These are phyloP conservation scores for Sherardia arvensis DNA, from an alignment of 257 asterid species.

Conservation along the genomic window DNA sequence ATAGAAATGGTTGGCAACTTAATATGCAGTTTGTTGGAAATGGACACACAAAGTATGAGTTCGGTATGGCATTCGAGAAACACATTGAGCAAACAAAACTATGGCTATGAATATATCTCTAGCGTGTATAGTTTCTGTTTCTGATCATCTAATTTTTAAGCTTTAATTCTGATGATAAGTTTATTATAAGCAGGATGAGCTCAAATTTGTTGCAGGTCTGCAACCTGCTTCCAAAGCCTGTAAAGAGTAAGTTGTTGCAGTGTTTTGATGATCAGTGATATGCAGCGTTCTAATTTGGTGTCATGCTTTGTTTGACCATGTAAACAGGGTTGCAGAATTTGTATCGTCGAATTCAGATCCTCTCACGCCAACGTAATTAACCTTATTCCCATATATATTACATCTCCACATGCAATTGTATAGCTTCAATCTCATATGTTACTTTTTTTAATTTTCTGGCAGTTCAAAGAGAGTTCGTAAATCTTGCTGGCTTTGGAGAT, in stretches of 20 bases:
- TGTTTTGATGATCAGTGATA: not conserved
- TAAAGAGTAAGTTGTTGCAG: constrained; percentile 52
- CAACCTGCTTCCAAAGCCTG: constrained; percentile 63
- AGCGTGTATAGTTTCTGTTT: not conserved
- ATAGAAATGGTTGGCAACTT: not conserved
- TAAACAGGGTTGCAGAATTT: constrained; percentile 56
- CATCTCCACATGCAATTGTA: not conserved
- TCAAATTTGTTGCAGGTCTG: constrained; percentile 56
- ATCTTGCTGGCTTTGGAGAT: constrained; percentile 57
- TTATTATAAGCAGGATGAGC: constrained; percentile 54
- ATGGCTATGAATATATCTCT: not conserved
- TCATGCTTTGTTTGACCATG: not conserved
- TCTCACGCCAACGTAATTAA: constrained; percentile 57
- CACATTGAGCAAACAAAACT: not conserved
- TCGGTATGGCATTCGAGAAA: not conserved
- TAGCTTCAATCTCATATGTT: constrained; percentile 9
- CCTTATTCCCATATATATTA: not conserved
- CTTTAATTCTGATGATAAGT: not conserved
- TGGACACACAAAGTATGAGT: not conserved
- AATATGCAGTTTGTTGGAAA: not conserved
- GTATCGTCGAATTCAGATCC: constrained; percentile 58
- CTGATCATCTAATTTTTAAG: not conserved
- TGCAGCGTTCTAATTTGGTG: constrained; percentile 6
- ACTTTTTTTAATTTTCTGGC: constrained; percentile 12
- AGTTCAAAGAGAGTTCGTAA: constrained; percentile 41